Evolutionary conservation across 306 rosid species (phyloP).

Genomic region (Cicer pinnatifidum): DNA sequence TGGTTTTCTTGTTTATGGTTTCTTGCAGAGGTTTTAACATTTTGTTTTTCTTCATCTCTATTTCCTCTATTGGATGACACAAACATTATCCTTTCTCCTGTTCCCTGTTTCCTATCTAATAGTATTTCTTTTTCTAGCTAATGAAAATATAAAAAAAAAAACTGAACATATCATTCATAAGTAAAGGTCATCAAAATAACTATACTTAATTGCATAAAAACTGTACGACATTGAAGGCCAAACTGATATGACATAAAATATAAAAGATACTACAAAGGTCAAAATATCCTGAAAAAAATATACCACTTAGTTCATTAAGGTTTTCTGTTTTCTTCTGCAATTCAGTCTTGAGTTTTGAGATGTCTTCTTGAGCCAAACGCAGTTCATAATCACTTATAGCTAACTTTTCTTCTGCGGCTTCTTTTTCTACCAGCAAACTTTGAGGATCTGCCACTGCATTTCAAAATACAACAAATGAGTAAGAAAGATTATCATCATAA

Average conservation of each 20-base stretch:
- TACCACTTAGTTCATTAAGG: conserved; percentile 60
- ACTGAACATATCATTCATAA: conserved; percentile 10
- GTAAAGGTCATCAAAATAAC: conserved; percentile 13
- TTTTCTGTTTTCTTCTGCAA: conserved; percentile 68
- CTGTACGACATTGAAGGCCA: conserved; percentile 17
- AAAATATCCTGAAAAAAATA: conserved; percentile 29
- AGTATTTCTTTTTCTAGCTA: background rate
- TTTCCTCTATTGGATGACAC: conserved; percentile 21
- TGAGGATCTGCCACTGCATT: conserved; percentile 95
- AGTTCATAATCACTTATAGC: conserved; percentile 89
- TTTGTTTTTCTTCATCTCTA: conserved; percentile 6
- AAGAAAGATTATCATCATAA: conserved; percentile 26
- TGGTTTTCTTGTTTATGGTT: conserved; percentile 14
- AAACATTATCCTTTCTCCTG: background rate
- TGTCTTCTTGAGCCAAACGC: conserved; percentile 92
- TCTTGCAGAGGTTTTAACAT: conserved; percentile 8
- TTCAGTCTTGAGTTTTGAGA: conserved; percentile 63
- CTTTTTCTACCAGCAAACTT: conserved; percentile 84
- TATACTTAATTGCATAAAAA: conserved; percentile 25
- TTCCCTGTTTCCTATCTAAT: conserved; percentile 7
- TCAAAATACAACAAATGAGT: conserved; percentile 40
- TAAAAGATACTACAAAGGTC: conserved; percentile 13
- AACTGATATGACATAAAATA: conserved; percentile 31
- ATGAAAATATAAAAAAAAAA: background rate
- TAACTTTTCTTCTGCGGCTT: conserved; percentile 76